Evolutionary conservation across 2,329 filamentous ascomycete species (phyloP).

Genomic region (Bertia moriformis): DNA sequence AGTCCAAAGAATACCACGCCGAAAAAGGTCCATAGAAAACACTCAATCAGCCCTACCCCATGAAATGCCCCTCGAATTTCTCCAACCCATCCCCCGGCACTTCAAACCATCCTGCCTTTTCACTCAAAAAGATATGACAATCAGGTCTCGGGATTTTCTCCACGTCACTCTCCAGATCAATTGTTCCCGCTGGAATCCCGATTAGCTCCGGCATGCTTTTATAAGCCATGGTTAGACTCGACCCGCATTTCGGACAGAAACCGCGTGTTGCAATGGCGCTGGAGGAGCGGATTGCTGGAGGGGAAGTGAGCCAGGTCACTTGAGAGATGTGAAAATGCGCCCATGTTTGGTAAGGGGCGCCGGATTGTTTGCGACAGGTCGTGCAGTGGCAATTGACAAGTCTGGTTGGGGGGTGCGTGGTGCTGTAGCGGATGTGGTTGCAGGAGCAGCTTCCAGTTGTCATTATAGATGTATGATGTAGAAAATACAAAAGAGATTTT

Average conservation of each 20-base stretch:
- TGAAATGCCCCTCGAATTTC: too few species aligned
- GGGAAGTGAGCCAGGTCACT: not conserved
- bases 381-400: not conserved
- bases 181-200: not conserved
- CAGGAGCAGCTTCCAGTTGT: not conserved
- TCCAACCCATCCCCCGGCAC: not conserved
- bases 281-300: not conserved
- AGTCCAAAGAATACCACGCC: too few species aligned
- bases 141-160: not conserved
- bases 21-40: too few species aligned
- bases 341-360: not conserved
- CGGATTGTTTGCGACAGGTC: not conserved
- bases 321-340: not conserved
- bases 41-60: too few species aligned
- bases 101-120: not conserved
- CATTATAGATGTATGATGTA: too few species aligned
- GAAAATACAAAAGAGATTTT: too few species aligned
- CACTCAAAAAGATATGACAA: not conserved
- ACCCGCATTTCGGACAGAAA: not conserved
- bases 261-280: not conserved
- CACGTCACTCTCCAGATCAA: not conserved
- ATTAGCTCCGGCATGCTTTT: not conserved
- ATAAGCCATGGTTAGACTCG: not conserved
- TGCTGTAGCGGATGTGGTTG: not conserved
- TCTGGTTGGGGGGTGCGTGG: not conserved